Percentiles rank a stretch among this genome's conserved stretches.
Conservation (phyloP, 1,284 basidiomycete species). For the Marasmius oreades region DNA sequence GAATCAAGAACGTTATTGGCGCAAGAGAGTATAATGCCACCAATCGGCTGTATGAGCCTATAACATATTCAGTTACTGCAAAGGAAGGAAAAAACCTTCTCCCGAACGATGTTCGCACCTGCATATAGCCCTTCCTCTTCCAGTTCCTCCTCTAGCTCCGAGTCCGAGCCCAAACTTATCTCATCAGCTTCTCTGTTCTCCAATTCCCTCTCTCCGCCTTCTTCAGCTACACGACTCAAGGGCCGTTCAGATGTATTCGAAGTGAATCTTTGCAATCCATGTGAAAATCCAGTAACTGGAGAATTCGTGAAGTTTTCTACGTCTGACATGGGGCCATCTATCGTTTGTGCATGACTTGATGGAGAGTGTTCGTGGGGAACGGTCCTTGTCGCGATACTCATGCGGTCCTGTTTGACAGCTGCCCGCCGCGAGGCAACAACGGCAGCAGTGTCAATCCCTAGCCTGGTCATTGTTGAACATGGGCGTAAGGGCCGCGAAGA, state of each 20-base stretch:
- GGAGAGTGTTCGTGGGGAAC: neutral
- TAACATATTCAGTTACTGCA: neutral
- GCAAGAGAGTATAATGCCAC: conserved; percentile 53
- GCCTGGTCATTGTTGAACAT: neutral
- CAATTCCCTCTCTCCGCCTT: conserved; percentile 24
- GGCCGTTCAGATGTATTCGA: conserved; percentile 5
- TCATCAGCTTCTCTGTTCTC: conserved; percentile 25
- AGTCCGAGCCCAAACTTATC: conserved; percentile 20
- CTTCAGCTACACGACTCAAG: conserved; percentile 45
- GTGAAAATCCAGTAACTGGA: neutral
- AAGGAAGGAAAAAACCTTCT: neutral
- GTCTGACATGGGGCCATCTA: neutral
- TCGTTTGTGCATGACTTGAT: neutral
- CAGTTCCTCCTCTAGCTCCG: conserved; percentile 50
- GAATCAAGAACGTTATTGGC: conserved; percentile 46
- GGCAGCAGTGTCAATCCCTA: neutral
- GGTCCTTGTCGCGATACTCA: too few species aligned
- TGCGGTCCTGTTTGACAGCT: too few species aligned
- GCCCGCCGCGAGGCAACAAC: neutral
- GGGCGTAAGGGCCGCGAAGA: too few species aligned
- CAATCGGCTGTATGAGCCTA: conserved; percentile 60
- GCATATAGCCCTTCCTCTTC: conserved; percentile 56
- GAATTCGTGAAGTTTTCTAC: neutral
- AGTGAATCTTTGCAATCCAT: conserved; percentile 9
- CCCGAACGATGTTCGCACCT: conserved; percentile 35